Percentiles rank a stretch among this genome's conserved stretches.
These are phyloP conservation scores for Marasmius tenuissimus DNA, from an alignment of 1,284 basidiomycete species.

Conservation along the genomic window DNA sequence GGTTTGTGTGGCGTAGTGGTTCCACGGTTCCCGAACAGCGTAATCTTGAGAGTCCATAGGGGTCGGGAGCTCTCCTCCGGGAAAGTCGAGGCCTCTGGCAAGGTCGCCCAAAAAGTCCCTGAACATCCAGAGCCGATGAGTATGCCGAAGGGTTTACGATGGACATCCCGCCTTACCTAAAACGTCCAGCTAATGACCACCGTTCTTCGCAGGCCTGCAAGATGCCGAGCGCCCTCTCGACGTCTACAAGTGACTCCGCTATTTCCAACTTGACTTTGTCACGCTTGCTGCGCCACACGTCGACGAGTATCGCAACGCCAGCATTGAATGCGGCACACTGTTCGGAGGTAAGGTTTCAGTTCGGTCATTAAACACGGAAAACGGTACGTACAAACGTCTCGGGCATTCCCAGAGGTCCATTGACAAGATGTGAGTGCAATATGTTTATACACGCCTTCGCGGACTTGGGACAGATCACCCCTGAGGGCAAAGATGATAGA, in stretches of 20 bases:
- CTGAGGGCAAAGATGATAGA: not conserved
- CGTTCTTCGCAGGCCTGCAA: not conserved
- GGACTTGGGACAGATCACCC: slow-evolving; percentile 2
- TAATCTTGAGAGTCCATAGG: not conserved
- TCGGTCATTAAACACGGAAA: not conserved
- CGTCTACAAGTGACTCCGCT: not conserved
- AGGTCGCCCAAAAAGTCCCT: not conserved
- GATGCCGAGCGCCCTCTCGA: not conserved
- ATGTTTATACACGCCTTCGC: slow-evolving; percentile 1
- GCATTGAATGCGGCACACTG: not conserved
- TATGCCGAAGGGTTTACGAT: not conserved
- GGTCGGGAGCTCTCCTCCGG: not conserved
- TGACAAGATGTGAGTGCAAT: not conserved
- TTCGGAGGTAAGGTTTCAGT: not conserved
- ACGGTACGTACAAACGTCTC: not conserved
- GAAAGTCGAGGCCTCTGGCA: not conserved
- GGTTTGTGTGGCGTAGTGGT: not conserved
- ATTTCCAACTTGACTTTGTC: not conserved
- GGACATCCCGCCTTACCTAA: not conserved
- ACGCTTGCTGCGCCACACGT: not conserved
- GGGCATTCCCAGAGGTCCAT: not conserved
- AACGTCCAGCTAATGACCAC: not conserved
- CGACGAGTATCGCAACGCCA: not conserved
- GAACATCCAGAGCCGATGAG: not conserved
- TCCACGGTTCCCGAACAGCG: not conserved